Conservation (phyloP, 352 stramenopile species). For the Hyaloperonospora brassicae region DNA sequence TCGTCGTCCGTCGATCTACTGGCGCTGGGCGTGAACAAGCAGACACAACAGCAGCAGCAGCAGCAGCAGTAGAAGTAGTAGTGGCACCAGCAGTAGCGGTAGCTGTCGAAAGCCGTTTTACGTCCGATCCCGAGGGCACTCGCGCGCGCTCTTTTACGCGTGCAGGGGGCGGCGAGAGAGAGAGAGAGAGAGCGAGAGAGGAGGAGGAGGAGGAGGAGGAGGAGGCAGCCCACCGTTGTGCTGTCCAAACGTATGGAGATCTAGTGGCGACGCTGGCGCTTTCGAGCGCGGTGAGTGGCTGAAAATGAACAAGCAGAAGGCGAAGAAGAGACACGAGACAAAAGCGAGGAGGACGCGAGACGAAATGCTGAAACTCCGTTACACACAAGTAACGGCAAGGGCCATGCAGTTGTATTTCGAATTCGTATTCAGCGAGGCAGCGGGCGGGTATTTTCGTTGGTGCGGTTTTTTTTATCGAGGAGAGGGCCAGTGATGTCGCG, state of each 20-base stretch:
- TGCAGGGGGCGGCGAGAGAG: slow-evolving; percentile 1
- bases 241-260: slow-evolving; percentile 7
- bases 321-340: too few species aligned
- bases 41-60: too few species aligned
- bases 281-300: background rate
- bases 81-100: too few species aligned
- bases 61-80: background rate
- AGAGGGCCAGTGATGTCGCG: too few species aligned
- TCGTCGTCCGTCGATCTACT: background rate
- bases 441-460: too few species aligned
- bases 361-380: too few species aligned
- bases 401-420: too few species aligned
- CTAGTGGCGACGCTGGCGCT: background rate
- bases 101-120: slow-evolving; percentile 7
- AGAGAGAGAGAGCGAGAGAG: background rate
- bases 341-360: too few species aligned
- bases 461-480: too few species aligned
- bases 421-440: too few species aligned
- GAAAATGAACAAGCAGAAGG: too few species aligned
- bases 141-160: slow-evolving; percentile 1
- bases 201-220: background rate
- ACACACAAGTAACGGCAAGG: too few species aligned
- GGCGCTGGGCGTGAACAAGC: background rate
- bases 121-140: slow-evolving; percentile 24
- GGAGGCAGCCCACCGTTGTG: background rate